A percentile compares a stretch with the other conserved stretches of the same genome.
These are phyloP conservation scores for Metschnikowia vanudenii DNA, from an alignment of 805 yeast genomes.

Conservation along the genomic window DNA sequence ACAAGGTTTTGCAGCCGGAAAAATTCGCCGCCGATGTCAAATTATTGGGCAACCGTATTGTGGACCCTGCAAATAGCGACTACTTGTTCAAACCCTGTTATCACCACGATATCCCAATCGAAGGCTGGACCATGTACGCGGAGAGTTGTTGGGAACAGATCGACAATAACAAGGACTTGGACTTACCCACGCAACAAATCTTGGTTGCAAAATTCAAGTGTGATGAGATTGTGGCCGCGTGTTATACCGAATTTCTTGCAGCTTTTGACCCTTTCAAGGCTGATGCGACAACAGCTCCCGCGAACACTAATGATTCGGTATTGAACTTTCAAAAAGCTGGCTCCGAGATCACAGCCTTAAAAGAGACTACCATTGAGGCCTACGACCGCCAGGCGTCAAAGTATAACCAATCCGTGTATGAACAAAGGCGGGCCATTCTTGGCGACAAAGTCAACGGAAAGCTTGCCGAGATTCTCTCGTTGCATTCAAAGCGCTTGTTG, in stretches of 20 bases:
- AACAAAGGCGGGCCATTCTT: slow-evolving; percentile 56
- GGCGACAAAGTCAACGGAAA: slow-evolving; percentile 46
- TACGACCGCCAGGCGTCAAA: slow-evolving; percentile 77
- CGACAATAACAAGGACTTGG: slow-evolving; percentile 88
- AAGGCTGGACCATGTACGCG: slow-evolving; percentile 94
- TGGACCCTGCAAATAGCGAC: slow-evolving; percentile 28
- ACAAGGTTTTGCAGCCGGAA: slow-evolving; percentile 78
- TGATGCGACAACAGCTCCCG: slow-evolving; percentile 2
- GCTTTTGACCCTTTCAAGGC: slow-evolving; percentile 19
- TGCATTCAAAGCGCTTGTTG: slow-evolving; percentile 22
- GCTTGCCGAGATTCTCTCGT: slow-evolving; percentile 39
- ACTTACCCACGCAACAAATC: slow-evolving; percentile 94
- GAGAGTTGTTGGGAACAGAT: slow-evolving; percentile 93
- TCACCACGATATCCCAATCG: slow-evolving; percentile 86
- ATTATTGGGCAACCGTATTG: slow-evolving; percentile 62
- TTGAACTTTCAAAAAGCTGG: slow-evolving; percentile 50
- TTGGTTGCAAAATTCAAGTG: slow-evolving; percentile 93
- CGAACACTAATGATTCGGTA: slow-evolving; percentile 19
- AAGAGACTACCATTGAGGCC: slow-evolving; percentile 44
- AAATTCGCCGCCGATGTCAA: slow-evolving; percentile 62
- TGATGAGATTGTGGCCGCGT: slow-evolving; percentile 68
- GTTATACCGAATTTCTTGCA: slow-evolving; percentile 29
- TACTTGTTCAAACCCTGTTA: slow-evolving; percentile 63
- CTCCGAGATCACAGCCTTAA: slow-evolving; percentile 40
- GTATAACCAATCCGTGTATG: slow-evolving; percentile 65